A percentile compares a stretch with the other conserved stretches of the same genome.
Evolutionary conservation across 805 yeast species (phyloP).

Genomic region (Ascoidea rubescens): DNA sequence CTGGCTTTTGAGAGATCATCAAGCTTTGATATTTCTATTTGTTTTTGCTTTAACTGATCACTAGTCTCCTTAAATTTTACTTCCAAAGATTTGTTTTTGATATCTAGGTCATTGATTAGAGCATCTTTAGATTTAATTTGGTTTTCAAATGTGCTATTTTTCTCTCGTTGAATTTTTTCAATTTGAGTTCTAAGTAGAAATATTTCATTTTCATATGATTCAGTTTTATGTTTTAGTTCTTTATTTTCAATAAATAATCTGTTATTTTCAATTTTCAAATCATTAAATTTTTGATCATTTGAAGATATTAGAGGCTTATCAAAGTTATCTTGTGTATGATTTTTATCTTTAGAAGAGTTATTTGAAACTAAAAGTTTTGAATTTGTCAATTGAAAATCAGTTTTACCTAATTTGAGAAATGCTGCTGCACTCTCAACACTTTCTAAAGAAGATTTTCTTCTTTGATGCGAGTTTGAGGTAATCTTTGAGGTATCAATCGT

Average conservation of each 20-base stretch:
- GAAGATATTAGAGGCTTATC: background rate
- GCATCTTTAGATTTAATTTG: background rate
- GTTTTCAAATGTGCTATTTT: background rate
- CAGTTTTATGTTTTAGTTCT: conserved; percentile 2
- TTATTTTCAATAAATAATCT: conserved; percentile 14
- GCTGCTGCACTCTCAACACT: no score
- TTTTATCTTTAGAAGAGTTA: background rate
- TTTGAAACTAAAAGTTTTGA: conserved; percentile 16
- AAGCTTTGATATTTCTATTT: no score
- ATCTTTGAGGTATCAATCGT: conserved; percentile 2
- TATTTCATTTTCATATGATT: conserved; percentile 1
- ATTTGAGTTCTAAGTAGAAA: conserved; percentile 1
- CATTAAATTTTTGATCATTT: conserved; percentile 5
- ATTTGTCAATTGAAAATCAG: conserved; percentile 10
- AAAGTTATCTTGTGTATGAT: background rate
- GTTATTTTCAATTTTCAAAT: conserved; percentile 9
- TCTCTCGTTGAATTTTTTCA: background rate
- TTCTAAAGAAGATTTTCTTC: no score
- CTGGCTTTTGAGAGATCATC: no score
- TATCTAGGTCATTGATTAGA: no score
- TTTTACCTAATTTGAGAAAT: no score
- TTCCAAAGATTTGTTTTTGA: background rate
- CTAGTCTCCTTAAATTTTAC: background rate
- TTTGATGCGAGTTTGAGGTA: background rate
- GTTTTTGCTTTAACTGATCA: no score